A percentile compares a stretch with the other conserved stretches of the same genome.
phyloP scores from a whole-genome alignment of 2,329 filamentous ascomycete species.

The Claviceps lovelessii region DNA sequence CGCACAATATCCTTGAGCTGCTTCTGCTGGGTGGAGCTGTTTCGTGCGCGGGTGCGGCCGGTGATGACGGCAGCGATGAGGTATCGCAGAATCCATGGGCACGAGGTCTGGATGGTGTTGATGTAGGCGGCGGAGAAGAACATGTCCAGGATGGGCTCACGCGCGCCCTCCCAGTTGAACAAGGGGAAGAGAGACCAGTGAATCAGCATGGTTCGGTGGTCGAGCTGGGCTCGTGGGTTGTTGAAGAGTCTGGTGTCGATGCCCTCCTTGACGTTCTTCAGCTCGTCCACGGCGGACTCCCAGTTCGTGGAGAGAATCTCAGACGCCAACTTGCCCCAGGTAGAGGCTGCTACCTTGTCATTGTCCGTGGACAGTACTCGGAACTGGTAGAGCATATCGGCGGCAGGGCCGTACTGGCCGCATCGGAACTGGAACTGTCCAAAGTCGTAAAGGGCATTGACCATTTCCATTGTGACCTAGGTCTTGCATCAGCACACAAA shows the following conservation, averaged over 20 bases:
- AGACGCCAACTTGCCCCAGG: constrained; percentile 93
- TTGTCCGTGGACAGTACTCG: constrained; percentile 95
- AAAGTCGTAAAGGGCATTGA: constrained; percentile 88
- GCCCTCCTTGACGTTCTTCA: constrained; percentile 76
- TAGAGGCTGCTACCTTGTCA: constrained; percentile 89
- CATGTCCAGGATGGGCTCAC: constrained; percentile 83
- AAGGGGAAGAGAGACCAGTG: constrained; percentile 98
- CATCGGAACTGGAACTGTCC: constrained; percentile 97
- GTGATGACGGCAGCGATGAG: constrained; percentile 89
- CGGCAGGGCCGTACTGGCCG: constrained; percentile 79
- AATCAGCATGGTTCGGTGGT: constrained; percentile 91
- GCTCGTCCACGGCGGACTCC: constrained; percentile 83
- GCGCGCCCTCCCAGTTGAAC: constrained; percentile 90
- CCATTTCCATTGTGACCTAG: constrained; percentile 81
- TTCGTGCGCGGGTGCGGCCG: constrained; percentile 67
- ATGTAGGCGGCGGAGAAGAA: constrained; percentile 97
- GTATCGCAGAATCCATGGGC: constrained; percentile 93
- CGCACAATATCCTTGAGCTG: constrained; percentile 95
- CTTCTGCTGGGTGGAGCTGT: constrained; percentile 83
- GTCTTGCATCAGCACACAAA: not conserved
- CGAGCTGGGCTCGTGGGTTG: constrained; percentile 88
- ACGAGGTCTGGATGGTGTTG: constrained; percentile 97
- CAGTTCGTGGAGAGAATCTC: constrained; percentile 93
- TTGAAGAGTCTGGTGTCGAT: constrained; percentile 94
- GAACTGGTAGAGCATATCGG: constrained; percentile 93